Evolutionary conservation across 1,139 yeast species (phyloP).

Genomic region (Lodderomyces metapsilosis): DNA sequence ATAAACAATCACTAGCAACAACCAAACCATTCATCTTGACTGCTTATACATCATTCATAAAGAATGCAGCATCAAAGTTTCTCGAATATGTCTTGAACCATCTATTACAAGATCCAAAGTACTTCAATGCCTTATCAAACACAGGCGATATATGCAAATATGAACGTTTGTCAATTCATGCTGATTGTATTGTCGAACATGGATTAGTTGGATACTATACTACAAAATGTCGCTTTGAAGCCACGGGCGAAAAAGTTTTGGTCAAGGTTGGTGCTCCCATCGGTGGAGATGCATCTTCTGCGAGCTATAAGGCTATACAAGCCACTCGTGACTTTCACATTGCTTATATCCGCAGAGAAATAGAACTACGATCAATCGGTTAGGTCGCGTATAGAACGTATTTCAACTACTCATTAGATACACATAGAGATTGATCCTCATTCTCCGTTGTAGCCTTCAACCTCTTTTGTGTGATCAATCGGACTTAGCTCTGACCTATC

Average conservation of each 20-base stretch:
- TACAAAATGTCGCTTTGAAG: slow-evolving; percentile 37
- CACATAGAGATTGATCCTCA: too few species aligned
- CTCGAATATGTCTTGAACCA: slow-evolving; percentile 25
- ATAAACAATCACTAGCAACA: slow-evolving; percentile 7
- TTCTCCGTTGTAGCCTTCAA: background rate
- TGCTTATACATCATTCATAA: slow-evolving; percentile 51
- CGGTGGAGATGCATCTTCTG: slow-evolving; percentile 15
- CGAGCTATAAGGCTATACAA: slow-evolving; percentile 10
- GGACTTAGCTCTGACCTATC: background rate
- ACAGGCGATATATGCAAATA: slow-evolving; percentile 6
- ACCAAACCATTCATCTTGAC: slow-evolving; percentile 41
- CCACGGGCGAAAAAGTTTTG: slow-evolving; percentile 13
- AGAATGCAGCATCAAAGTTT: slow-evolving; percentile 38
- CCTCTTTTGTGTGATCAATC: background rate
- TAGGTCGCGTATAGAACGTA: too few species aligned
- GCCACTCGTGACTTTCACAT: slow-evolving; percentile 23
- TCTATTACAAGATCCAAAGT: slow-evolving; percentile 14
- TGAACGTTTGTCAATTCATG: slow-evolving; percentile 24
- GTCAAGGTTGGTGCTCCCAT: slow-evolving; percentile 22
- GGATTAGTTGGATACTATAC: slow-evolving; percentile 45
- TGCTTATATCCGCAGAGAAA: slow-evolving; percentile 8
- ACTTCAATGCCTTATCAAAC: slow-evolving; percentile 10
- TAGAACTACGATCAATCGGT: too few species aligned
- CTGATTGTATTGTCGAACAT: slow-evolving; percentile 53
- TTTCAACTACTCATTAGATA: too few species aligned